Evolutionary conservation across 202 grass and related monocot species (phyloP), one percentile per base, ranked within the genome.

Genomic region (Brachypodium distachyon): DNA sequence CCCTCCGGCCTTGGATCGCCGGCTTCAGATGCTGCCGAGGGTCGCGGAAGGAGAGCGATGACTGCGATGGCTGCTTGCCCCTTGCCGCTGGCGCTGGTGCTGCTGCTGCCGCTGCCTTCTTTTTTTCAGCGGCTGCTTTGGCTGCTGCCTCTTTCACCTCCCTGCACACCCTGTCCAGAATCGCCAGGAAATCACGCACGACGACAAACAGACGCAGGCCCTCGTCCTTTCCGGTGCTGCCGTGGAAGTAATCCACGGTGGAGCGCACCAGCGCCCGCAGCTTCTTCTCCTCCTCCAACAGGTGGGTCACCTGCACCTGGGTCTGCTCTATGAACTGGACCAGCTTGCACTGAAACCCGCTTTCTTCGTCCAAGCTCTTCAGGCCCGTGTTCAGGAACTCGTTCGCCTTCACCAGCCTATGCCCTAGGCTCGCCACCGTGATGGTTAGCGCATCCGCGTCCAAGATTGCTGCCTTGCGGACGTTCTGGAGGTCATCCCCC

Each of bases 81-180:
- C 4, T 76, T 6, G 74, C 47, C 27, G 74, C 19, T 2, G 65
- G 65, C 7, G 65, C 23, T 29, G 69, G 3, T 21, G 69, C 12
- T 9, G 68, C 59, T 16, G 68, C 68, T 1, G 59, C 76, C 5
- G 77, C 44, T 19, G 55, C 65, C 65, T 79, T 83, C 80, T 89
- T 70, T 42, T 47, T 51, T 27, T 37, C 48, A 8, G 53, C 70
- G n/a, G 77, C 58, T 37, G 56, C 76, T 50, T 80, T 90, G 42
- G 80, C 32, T 3, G 81, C 76, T 5, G 76, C 74, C 48, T 92
- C 89, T 82, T 87, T 94, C 32, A 98, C 89, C 75, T 98, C 95
- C 61, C 56, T 90, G 82, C 95, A 94, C 31, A 81, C 89, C 89
- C 71, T 98, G 44, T 92, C 95, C 64, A 91, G 86, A 16, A 98